phyloP scores from a whole-genome alignment of 495 filamentous ascomycete genomes.

The Penicillium nucicola region DNA sequence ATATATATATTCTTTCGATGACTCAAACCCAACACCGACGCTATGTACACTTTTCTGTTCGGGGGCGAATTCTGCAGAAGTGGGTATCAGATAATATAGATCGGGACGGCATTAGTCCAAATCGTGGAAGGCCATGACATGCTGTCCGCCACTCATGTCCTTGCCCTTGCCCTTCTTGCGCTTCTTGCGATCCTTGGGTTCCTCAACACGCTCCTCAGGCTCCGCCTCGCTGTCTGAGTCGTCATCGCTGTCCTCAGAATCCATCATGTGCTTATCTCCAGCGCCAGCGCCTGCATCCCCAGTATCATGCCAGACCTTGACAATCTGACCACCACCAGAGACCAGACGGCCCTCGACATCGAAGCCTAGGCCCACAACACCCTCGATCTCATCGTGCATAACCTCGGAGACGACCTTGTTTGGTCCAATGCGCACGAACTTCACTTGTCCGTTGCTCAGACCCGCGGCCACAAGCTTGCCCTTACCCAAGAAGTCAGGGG shows the following conservation, averaged over 20 bases:
- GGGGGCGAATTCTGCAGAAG: constrained; percentile 6
- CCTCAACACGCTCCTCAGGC: constrained; percentile 26
- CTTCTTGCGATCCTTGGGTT: constrained; percentile 51
- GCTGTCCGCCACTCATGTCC: constrained; percentile 47
- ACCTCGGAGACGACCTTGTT: constrained; percentile 60
- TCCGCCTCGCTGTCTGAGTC: too few species aligned
- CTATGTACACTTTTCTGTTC: constrained; percentile 10
- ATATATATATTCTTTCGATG: background rate
- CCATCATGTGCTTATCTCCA: constrained; percentile 32
- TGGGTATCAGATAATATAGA: constrained; percentile 26
- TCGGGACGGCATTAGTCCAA: constrained; percentile 49
- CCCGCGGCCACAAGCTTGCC: constrained; percentile 72
- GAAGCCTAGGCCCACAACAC: constrained; percentile 73
- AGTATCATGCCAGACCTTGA: constrained; percentile 82
- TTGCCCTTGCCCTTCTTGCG: constrained; percentile 57
- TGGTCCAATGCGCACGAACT: constrained; percentile 52
- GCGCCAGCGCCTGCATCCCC: constrained; percentile 33
- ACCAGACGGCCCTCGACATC: constrained; percentile 82
- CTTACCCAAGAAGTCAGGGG: constrained; percentile 62
- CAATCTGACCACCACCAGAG: constrained; percentile 72
- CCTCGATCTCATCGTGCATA: constrained; percentile 79
- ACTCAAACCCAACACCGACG: constrained; percentile 3
- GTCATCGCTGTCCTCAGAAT: constrained; percentile 41
- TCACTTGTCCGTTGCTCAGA: constrained; percentile 65
- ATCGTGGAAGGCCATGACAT: constrained; percentile 62